These are phyloP conservation scores for Wickerhamiella siamensis DNA, from an alignment of 805 yeast species.

Conservation along the genomic window DNA sequence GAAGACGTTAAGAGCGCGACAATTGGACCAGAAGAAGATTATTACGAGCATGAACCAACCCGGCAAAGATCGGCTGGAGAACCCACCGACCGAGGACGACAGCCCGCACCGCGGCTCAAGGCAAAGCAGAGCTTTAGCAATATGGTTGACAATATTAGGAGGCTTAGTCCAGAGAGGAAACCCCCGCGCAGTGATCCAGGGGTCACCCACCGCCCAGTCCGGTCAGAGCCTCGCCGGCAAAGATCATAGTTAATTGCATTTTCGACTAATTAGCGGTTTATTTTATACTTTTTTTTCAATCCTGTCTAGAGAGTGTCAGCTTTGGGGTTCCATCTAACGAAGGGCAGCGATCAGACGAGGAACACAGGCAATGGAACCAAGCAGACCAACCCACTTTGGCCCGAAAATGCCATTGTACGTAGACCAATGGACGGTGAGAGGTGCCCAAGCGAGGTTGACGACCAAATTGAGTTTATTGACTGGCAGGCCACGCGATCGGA, in stretches of 20 bases:
- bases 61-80: not conserved
- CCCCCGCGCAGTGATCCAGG: not conserved
- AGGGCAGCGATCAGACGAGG: conserved; percentile 3
- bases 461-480: conserved; percentile 16
- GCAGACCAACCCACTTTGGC: conserved; percentile 25
- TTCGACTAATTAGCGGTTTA: no score
- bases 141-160: not conserved
- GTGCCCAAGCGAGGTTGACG: conserved; percentile 29
- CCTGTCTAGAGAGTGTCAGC: no score
- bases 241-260: not conserved
- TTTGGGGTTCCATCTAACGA: no score
- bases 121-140: not conserved
- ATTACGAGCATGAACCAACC: conserved; percentile 4
- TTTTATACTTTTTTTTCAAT: no score
- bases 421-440: conserved; percentile 32
- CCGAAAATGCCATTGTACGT: conserved; percentile 23
- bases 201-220: not conserved
- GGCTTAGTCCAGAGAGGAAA: not conserved
- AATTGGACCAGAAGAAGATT: conserved; percentile 21
- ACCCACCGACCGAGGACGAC: not conserved
- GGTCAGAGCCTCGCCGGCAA: not conserved
- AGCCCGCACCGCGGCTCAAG: not conserved
- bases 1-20: conserved; percentile 26
- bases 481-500: conserved; percentile 11
- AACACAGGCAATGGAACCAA: conserved; percentile 26